Base-by-base conservation (phyloP, 192 early-diverging fungal genomes). In the Umbelopsis isabellina region DNA sequence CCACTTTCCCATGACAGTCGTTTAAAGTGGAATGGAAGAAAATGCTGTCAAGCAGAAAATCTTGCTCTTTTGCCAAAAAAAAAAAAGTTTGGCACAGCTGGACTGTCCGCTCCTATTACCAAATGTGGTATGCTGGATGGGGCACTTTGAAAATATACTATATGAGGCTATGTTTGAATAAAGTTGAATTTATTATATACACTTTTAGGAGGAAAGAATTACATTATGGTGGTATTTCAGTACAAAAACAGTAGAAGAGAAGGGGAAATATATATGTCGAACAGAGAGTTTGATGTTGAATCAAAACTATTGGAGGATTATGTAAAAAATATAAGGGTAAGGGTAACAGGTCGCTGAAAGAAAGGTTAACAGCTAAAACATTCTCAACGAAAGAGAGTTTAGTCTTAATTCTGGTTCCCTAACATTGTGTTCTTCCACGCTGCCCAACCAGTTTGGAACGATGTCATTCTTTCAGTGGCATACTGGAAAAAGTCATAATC, bases 401-500 rank as follows among this genome's bases (percentile, higher is more conserved):
- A 5, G 35, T 69, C 33, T 68, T 67, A 22, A 22, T 23, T 65
- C 47, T 30, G 21, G 13, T 49, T 6, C 21, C 20, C 45, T 16
- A 25, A 11, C 27, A 58, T 55, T 61, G 35, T 23, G 48, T 33
- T 51, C 13, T 69, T 71, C 65, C 58, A 74, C 18, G 44, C 47
- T 7, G 65, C 4, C 22, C 67, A 35, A 22, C 77, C 78, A 15
- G 72, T 49, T 30, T 79, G 61, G 67, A 90, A 89, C 20, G 82
- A 67, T 12, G 67, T 49, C 48, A 90, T 46, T n/a, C 87, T 74
- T 69, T 87, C 86, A 49, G 84, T 75, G 0, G 86, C 84, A 67
- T 92, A 94, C 51, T 76, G 81, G 20, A 89, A 83, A 70, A 91
- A 94, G 65, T 94, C 89, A 82, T 91, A 94, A 46, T 91, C 85